Evolutionary conservation across 441 rosid species (phyloP).

Genomic region (Gossypium trilobum): DNA sequence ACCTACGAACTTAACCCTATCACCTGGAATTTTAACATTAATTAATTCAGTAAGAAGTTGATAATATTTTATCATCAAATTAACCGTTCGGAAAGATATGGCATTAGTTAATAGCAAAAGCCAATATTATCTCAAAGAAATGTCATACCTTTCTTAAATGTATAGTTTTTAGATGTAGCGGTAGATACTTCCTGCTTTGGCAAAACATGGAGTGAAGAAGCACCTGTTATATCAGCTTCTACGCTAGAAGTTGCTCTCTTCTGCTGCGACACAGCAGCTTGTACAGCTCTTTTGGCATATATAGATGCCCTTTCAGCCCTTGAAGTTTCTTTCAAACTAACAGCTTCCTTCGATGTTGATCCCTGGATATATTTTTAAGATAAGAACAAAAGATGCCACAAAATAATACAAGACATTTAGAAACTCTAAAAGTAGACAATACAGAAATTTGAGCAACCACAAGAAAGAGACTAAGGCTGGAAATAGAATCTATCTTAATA

Average conservation of each 20-base stretch:
- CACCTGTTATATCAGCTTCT: slow-evolving; percentile 88
- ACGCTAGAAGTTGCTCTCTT: slow-evolving; percentile 88
- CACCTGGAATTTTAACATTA: slow-evolving; percentile 50
- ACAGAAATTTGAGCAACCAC: background rate
- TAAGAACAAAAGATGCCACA: background rate
- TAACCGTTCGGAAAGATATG: background rate
- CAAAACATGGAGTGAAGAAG: slow-evolving; percentile 60
- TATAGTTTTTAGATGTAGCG: slow-evolving; percentile 75
- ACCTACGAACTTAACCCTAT: slow-evolving; percentile 74
- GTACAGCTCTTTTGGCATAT: slow-evolving; percentile 64
- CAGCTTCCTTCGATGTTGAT: slow-evolving; percentile 56
- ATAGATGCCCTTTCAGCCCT: slow-evolving; percentile 61
- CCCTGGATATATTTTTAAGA: slow-evolving; percentile 43
- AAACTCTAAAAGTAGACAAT: background rate
- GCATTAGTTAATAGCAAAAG: background rate
- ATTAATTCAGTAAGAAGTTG: slow-evolving; percentile 16
- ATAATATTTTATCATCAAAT: background rate
- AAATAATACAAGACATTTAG: background rate
- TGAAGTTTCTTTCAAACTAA: slow-evolving; percentile 53
- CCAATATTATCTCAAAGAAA: background rate
- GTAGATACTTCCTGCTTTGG: slow-evolving; percentile 89
- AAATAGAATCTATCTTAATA: background rate
- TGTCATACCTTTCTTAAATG: slow-evolving; percentile 68
- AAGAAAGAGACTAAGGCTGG: background rate
- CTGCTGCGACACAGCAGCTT: slow-evolving; percentile 48